Evolutionary conservation across 192 early-diverging fungal genomes (phyloP), one percentile per base, ranked within the genome.

Genomic region (Coemansia sp.): DNA sequence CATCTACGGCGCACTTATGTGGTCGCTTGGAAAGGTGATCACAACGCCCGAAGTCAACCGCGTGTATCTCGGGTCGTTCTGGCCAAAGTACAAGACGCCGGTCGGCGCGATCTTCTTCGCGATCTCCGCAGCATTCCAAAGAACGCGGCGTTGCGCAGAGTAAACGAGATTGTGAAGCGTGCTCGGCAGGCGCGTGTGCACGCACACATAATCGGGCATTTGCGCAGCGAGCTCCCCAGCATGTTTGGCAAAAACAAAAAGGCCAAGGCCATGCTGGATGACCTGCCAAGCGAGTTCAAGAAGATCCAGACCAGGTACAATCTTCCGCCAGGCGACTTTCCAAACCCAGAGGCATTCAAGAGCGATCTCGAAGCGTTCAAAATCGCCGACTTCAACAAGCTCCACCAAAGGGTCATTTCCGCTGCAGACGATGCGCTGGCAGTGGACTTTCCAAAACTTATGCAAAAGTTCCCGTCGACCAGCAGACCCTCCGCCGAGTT

Each of bases 1-100:
- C 25, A 92, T 95, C 61, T 93, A 95, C 73, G 94, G 94, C 54
- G 92, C 93, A 3, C 79, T 95, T 75, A 95, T 95, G 94, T 95
- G 91, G 91, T 90, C 90, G 20, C 82, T 95, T 10, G 94, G 93
- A 19, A 92, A 90, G 72, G 92, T 95, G 10, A 85, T 95, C 19
- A 85, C 89, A 46, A 94, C 91, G 3, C 93, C 94, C 13, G 93
- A 95, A 74, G 94, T 95, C 53, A 87, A 88, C 74, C 83, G 92
- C 8, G 94, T 95, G n/a, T 95, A 89, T 65, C 68, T 90, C 43
- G 86, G 90, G 19, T 90, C 87, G 13, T 93, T 93, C 70, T 93
- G 93, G 93, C 79, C 85, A 1, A 74, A 87, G 29, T 82, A 75
- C 70, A 75, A 76, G 49, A 59, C 79, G 33, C 89, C 32, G 94